phyloP scores from a whole-genome alignment of 192 early-diverging fungal genomes.

The Cetraspora pellucida region DNA sequence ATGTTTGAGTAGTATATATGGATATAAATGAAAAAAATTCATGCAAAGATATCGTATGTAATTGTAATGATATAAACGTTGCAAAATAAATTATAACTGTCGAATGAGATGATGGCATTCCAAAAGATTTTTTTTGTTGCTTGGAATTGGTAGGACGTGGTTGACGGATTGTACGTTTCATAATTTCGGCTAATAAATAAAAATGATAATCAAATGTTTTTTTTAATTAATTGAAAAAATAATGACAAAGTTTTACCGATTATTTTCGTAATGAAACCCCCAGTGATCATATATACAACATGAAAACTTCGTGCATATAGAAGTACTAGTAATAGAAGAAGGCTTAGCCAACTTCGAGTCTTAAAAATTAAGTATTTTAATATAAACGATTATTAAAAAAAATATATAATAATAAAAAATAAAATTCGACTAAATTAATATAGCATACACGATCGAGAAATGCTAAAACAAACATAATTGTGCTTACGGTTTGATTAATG shows the following conservation, averaged over 20 bases:
- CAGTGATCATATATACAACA: neutral
- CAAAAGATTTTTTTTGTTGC: slow-evolving; percentile 14
- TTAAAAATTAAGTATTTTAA: neutral
- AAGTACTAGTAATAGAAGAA: neutral
- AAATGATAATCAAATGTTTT: neutral
- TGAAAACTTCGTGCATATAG: slow-evolving; percentile 14
- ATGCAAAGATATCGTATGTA: neutral
- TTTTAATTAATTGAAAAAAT: neutral
- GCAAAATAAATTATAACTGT: slow-evolving; percentile 27
- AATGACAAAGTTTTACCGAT: slow-evolving; percentile 1
- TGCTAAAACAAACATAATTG: too few species aligned
- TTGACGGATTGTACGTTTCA: slow-evolving; percentile 27
- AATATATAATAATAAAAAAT: too few species aligned
- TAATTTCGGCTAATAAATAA: slow-evolving; percentile 4
- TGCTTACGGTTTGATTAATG: too few species aligned
- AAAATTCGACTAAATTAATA: too few species aligned
- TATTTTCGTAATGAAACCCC: neutral
- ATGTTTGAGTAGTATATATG: too few species aligned
- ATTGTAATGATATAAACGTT: slow-evolving; percentile 14
- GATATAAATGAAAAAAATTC: too few species aligned
- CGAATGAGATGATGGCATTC: slow-evolving; percentile 35
- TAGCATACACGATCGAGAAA: too few species aligned
- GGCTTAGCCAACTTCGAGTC: slow-evolving; percentile 10
- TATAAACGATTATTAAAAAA: too few species aligned
- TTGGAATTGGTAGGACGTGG: slow-evolving; percentile 1